Evolutionary conservation across 176 grass and related monocot species (phyloP).

Genomic region (Themeda triandra): DNA sequence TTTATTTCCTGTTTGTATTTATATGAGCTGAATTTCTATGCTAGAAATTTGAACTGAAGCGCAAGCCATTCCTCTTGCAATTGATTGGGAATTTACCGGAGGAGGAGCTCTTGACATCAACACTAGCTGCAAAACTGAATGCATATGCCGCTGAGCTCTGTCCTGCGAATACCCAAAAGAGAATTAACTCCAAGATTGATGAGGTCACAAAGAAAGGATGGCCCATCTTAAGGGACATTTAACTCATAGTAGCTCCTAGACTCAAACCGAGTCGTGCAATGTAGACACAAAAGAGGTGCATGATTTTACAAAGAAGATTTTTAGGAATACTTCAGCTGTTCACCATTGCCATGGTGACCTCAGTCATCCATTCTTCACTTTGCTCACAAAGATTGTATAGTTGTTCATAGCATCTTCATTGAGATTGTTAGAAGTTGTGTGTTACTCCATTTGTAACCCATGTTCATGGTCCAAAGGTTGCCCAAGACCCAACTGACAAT

Average conservation of each 20-base stretch:
- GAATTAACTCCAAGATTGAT: constrained; percentile 70
- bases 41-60: constrained; percentile 98
- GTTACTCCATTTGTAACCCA: background rate
- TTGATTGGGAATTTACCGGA: constrained; percentile 77
- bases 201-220: constrained; percentile 71
- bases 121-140: constrained; percentile 73
- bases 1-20: background rate
- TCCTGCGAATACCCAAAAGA: constrained; percentile 57
- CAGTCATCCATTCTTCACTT: background rate
- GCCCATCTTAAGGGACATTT: constrained; percentile 78
- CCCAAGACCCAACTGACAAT: background rate
- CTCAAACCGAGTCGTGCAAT: background rate
- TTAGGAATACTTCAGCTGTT: background rate
- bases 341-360: background rate
- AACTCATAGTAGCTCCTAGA: constrained; percentile 2
- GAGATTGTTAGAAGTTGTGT: background rate
- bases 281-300: background rate
- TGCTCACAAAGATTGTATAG: background rate
- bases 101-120: constrained; percentile 76
- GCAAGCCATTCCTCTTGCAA: constrained; percentile 64
- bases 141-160: constrained; percentile 79
- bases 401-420: background rate
- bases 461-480: background rate
- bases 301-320: background rate
- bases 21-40: background rate